Evolutionary conservation across 192 early-diverging fungal genomes (phyloP), one percentile per base, ranked within the genome.

Genomic region (Coemansia sp.): DNA sequence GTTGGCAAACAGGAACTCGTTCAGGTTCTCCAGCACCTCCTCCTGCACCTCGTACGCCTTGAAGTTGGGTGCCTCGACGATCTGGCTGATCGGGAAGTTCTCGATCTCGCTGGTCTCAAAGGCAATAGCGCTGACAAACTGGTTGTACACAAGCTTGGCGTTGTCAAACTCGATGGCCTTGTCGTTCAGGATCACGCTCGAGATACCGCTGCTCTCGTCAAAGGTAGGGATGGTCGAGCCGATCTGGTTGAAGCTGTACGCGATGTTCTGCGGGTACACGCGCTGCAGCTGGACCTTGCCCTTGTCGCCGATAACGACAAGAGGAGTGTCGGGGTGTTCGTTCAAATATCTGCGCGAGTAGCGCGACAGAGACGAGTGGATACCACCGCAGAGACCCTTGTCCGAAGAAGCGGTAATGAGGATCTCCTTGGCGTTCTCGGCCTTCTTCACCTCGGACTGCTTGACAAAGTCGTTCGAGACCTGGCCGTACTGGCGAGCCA

Each of bases 311-410:
- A 99, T 72, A 61, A 96, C 85, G 54, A 91, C 91, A 41, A 95
- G 41, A 22, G 82, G 72, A 17, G 85, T 67, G 4, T 89, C 85
- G 53, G 85, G 76, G 55, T 87, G 72, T n/a, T 83, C 70, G 38
- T 76, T 81, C 28, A 96, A 64, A 68, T 85, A 76, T 63, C 77
- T 86, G 70, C 92, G 91, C 74, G 92, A 90, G 70, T 79, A 83
- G 83, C 96, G 95, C 74, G 94, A 84, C 41, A 99, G 90, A 68
- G 91, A 93, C 70, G 90, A 92, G 91, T 99, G 96, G 81, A 99
- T 96, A 89, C 96, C 96, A 82, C 96, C 96, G 84, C 97, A 99
- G 39, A 99, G 91, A 86, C 97, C 97, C 87, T 94, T 90, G 88
- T 99, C 97, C 55, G 94, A 96, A 37, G 95, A 97, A 53, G 92